Evolutionary conservation across 257 asterid species (phyloP).

Genomic region (Fraxinus cuspidata): DNA sequence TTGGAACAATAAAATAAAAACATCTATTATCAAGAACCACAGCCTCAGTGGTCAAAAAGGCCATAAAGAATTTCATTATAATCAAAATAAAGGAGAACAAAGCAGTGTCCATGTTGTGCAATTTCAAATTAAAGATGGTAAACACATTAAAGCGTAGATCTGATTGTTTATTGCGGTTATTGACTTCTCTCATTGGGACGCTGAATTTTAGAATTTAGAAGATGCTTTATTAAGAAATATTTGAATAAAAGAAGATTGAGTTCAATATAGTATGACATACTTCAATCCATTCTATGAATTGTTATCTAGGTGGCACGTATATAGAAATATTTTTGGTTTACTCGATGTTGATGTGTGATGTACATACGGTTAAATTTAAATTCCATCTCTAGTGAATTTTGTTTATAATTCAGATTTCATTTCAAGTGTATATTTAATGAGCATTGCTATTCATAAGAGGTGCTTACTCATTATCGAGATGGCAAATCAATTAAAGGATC

Average conservation of each 20-base stretch:
- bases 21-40: neutral
- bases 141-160: neutral
- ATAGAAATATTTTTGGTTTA: too few relatives aligned
- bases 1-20: neutral
- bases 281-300: too few relatives aligned
- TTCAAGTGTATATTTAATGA: too few relatives aligned
- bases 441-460: too few relatives aligned
- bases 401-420: too few relatives aligned
- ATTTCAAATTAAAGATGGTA: neutral
- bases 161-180: neutral
- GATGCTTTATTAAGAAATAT: neutral
- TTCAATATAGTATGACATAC: neutral
- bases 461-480: too few relatives aligned
- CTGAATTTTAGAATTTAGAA: neutral
- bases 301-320: too few relatives aligned
- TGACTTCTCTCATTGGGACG: neutral
- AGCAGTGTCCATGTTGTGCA: too few relatives aligned
- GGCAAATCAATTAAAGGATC: too few relatives aligned
- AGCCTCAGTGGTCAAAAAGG: neutral
- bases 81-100: constrained; percentile 18
- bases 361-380: too few relatives aligned
- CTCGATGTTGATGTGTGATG: too few relatives aligned
- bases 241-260: neutral
- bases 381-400: too few relatives aligned
- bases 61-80: constrained; percentile 5